Conservation (phyloP, 176 grass and related monocot genomes). For the Alloteropsis semialata region DNA sequence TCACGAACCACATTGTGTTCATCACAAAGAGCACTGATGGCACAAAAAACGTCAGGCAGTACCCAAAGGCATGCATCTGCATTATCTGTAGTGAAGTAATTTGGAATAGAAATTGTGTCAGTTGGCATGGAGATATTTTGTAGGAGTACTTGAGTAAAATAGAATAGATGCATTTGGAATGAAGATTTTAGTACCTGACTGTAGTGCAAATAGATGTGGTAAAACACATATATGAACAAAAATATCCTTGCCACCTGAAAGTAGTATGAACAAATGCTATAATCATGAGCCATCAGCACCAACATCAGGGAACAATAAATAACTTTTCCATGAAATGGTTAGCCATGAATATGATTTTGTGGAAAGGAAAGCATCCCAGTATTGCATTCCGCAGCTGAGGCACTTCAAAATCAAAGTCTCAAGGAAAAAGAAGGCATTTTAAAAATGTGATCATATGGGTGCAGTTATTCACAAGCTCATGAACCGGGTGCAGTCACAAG, state of each 20-base stretch:
- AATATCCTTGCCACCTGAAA: constrained; percentile 91
- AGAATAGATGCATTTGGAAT: not conserved
- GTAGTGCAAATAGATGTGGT: constrained; percentile 80
- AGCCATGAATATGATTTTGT: not conserved
- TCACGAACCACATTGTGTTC: constrained; percentile 89
- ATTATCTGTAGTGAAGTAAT: constrained; percentile 46
- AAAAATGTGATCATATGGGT: not conserved
- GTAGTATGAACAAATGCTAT: constrained; percentile 29
- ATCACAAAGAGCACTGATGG: constrained; percentile 73
- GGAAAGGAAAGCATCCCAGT: not conserved
- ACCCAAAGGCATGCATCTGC: constrained; percentile 79
- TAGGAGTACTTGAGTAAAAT: constrained; percentile 23
- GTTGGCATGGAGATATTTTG: not conserved
- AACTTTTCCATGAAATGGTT: not conserved
- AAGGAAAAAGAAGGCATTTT: not conserved
- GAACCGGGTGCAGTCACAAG: too few species aligned
- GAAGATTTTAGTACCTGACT: constrained; percentile 62
- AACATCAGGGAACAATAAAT: not conserved
- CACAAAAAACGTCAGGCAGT: constrained; percentile 52
- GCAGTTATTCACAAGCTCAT: not conserved
- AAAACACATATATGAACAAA: constrained; percentile 90
- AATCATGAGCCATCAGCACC: constrained; percentile 1
- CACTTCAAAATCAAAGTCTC: not conserved
- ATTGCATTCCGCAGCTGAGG: not conserved
- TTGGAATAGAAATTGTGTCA: constrained; percentile 18